Base-by-base conservation (phyloP, 345 rosid genomes). In the Nasturtium officinale region DNA sequence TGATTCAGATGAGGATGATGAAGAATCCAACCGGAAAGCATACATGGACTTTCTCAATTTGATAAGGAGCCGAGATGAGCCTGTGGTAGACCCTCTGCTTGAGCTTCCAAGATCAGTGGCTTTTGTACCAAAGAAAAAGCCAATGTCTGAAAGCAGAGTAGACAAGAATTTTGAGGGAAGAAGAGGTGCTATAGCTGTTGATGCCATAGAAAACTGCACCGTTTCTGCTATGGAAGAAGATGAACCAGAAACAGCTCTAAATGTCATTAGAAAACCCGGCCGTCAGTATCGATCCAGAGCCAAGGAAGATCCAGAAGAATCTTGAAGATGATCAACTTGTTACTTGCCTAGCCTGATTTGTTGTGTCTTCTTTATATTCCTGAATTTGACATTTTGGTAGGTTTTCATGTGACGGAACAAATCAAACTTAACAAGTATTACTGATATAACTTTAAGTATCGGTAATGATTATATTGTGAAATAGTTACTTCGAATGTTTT, bases 151-250 rank as follows among this genome's bases (percentile, higher is more conserved):
- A 37, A 69, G 46, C 54, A 55, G 65, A 45, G 37, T 33, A 15
- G 80, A 55, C 38, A 82, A 83, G 79, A 83, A 32, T 46, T 58
- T 64, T 5, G 50, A 15, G 18, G 77, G 62, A 9, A 65, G 53
- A 61, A 81, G 76, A 77, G 81, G 79, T 46, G 76, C 82, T 47
- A 83, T 90, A 74, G 82, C 86, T 18, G 82, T 62, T 21, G 86
- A 78, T 71, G 65, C 76, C 15, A 16, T 67, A 50, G 70, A 77
- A 51, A 87, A 77, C 16, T 60, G 47, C 50, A 89, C 73, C 26
- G 69, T 62, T 65, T 80, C 79, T 69, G 84, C 86, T 18, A 85
- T 88, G 93, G 91, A 86, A 45, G 96, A 90, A 83, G 96, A 88
- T 73, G 83, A 84, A 65, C 78, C 79, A 4, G 89, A 83, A 67